Conservation (phyloP, 768 basidiomycete genomes). For the Suillus subaureus region DNA sequence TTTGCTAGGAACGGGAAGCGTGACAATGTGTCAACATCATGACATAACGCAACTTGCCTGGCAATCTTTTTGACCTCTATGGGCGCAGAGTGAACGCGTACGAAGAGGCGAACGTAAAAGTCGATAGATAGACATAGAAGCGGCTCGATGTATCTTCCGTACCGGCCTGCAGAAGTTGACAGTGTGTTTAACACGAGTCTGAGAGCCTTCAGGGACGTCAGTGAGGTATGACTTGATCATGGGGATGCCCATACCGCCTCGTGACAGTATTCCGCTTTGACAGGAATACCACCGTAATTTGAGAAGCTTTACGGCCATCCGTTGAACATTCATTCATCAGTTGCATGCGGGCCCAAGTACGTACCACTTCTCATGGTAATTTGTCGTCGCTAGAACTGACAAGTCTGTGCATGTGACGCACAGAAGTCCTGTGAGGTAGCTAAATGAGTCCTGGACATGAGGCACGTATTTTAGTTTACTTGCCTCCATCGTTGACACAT, state of each 20-base stretch:
- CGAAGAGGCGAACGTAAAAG: slow-evolving; percentile 93
- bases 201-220: slow-evolving; percentile 61
- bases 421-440: slow-evolving; percentile 64
- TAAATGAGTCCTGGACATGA: slow-evolving; percentile 1
- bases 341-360: neutral
- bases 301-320: slow-evolving; percentile 61
- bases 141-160: slow-evolving; percentile 91
- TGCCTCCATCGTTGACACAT: slow-evolving; percentile 84
- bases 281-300: slow-evolving; percentile 91
- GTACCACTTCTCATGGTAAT: slow-evolving; percentile 97
- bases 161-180: slow-evolving; percentile 85
- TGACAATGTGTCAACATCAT: slow-evolving; percentile 4
- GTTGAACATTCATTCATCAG: neutral
- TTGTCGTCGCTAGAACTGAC: slow-evolving; percentile 88
- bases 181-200: slow-evolving; percentile 88
- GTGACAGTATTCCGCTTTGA: slow-evolving; percentile 94
- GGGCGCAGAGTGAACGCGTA: slow-evolving; percentile 73
- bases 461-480: slow-evolving; percentile 19
- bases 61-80: slow-evolving; percentile 82
- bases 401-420: slow-evolving; percentile 98
- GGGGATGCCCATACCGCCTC: slow-evolving; percentile 66
- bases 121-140: slow-evolving; percentile 92
- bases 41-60: slow-evolving; percentile 51
- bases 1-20: slow-evolving; percentile 54
- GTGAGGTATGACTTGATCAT: slow-evolving; percentile 1